These are phyloP conservation scores for Candida smagusa DNA, from an alignment of 1,139 yeast genomes.

Conservation along the genomic window DNA sequence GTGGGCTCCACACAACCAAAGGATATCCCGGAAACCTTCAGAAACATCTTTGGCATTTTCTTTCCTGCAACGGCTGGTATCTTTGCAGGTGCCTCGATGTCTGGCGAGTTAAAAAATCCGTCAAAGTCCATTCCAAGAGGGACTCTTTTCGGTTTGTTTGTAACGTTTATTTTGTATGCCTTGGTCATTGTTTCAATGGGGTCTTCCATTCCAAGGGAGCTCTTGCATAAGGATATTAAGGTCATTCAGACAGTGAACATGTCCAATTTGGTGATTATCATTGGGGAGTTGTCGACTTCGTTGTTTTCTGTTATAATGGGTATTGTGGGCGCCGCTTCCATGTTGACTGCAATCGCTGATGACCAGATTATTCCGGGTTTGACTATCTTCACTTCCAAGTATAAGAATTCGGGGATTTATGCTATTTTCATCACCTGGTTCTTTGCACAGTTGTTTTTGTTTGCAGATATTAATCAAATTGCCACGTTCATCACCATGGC, in stretches of 20 bases:
- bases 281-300: slow-evolving; percentile 89
- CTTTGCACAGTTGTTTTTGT: slow-evolving; percentile 75
- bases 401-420: slow-evolving; percentile 39
- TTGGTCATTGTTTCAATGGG: slow-evolving; percentile 80
- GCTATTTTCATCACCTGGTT: slow-evolving; percentile 65
- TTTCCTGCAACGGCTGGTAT: slow-evolving; percentile 99
- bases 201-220: slow-evolving; percentile 69
- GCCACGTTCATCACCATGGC: slow-evolving; percentile 98
- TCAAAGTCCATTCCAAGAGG: slow-evolving; percentile 89
- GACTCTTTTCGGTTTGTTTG: slow-evolving; percentile 72
- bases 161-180: slow-evolving; percentile 73
- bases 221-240: slow-evolving; percentile 74
- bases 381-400: slow-evolving; percentile 48
- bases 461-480: slow-evolving; percentile 88
- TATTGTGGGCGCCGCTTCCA: slow-evolving; percentile 88
- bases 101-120: slow-evolving; percentile 87
- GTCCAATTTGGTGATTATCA: slow-evolving; percentile 65
- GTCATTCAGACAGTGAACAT: slow-evolving; percentile 78
- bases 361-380: slow-evolving; percentile 83
- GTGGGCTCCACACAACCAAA: slow-evolving; percentile 76
- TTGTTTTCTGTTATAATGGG: slow-evolving; percentile 93
- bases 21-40: slow-evolving; percentile 63
- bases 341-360: slow-evolving; percentile 85
- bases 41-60: slow-evolving; percentile 86
- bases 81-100: slow-evolving; percentile 98